A percentile compares a stretch with the other conserved stretches of the same genome.
Conservation (phyloP, 768 basidiomycete genomes). For the Termitomyces sp. region DNA sequence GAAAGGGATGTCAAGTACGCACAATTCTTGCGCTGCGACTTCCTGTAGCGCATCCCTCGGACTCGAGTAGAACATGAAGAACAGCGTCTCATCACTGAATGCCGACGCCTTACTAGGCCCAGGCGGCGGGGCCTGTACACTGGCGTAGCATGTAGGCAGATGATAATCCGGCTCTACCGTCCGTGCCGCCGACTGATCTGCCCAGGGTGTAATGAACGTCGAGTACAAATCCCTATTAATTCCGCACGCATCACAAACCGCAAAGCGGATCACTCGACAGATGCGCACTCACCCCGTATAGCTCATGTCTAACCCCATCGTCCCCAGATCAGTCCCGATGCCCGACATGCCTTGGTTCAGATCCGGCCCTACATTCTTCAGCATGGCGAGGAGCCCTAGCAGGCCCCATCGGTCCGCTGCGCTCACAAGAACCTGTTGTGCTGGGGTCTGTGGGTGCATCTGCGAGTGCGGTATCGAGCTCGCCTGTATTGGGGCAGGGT, state of each 20-base stretch:
- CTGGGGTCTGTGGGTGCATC: constrained; percentile 79
- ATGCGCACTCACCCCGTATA: constrained; percentile 63
- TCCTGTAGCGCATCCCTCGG: constrained; percentile 92
- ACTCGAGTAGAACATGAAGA: constrained; percentile 97
- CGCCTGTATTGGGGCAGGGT: constrained; percentile 25
- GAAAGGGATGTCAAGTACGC: constrained; percentile 29
- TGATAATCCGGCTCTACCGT: constrained; percentile 90
- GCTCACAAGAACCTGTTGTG: constrained; percentile 87
- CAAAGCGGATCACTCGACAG: not conserved
- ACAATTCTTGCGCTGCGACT: constrained; percentile 93
- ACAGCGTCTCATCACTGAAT: constrained; percentile 94
- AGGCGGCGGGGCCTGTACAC: constrained; percentile 83
- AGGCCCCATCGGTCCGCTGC: constrained; percentile 97
- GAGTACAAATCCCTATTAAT: constrained; percentile 72
- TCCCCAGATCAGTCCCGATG: constrained; percentile 87
- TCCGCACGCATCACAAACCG: constrained; percentile 9
- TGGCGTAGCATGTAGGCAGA: constrained; percentile 83
- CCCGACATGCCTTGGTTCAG: constrained; percentile 77
- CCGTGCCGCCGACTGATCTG: constrained; percentile 81
- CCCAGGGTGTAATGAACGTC: constrained; percentile 95
- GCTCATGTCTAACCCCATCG: constrained; percentile 88
- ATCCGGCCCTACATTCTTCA: constrained; percentile 74
- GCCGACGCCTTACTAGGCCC: constrained; percentile 74
- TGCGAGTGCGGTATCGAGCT: constrained; percentile 30
- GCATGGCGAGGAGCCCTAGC: constrained; percentile 77